Percentiles rank a stretch among this genome's conserved stretches.
Evolutionary conservation across 2,329 filamentous ascomycete genomes (phyloP).

Genomic region (Exophiala sp.): DNA sequence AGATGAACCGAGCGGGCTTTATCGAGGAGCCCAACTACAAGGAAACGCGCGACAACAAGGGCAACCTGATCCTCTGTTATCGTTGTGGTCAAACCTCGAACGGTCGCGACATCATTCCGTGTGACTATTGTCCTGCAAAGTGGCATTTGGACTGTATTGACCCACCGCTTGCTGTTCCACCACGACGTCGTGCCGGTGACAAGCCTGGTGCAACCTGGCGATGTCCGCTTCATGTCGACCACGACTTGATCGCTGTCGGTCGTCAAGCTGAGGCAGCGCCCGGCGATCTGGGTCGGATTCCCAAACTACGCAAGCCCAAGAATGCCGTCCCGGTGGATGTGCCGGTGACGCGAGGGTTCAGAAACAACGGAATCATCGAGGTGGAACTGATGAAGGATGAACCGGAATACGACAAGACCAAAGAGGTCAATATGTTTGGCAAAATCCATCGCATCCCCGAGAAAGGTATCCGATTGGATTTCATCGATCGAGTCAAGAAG

Average conservation of each 20-base stretch:
- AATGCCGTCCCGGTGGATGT: constrained; percentile 45
- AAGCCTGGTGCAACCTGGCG: constrained; percentile 67
- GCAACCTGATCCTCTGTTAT: constrained; percentile 70
- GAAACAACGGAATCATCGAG: constrained; percentile 67
- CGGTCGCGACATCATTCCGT: constrained; percentile 70
- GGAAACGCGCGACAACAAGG: constrained; percentile 64
- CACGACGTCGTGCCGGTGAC: constrained; percentile 48
- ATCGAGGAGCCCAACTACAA: constrained; percentile 53
- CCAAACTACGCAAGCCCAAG: constrained; percentile 46
- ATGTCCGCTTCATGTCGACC: constrained; percentile 80
- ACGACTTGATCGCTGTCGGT: constrained; percentile 57
- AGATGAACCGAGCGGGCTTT: constrained; percentile 35
- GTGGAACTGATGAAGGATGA: constrained; percentile 56
- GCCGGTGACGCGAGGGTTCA: constrained; percentile 54
- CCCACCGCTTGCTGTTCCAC: constrained; percentile 73
- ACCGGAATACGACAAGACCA: constrained; percentile 44
- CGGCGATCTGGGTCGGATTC: constrained; percentile 33
- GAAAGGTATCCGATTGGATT: constrained; percentile 62
- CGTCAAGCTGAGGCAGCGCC: constrained; percentile 39
- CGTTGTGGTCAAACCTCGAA: constrained; percentile 60
- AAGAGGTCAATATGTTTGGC: constrained; percentile 57
- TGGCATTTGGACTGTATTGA: constrained; percentile 94
- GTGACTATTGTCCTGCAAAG: constrained; percentile 70
- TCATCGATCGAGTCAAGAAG: constrained; percentile 59
- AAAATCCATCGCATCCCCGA: constrained; percentile 59